Evolutionary conservation across 768 basidiomycete species (phyloP).

Genomic region (Podaxis sp.): DNA sequence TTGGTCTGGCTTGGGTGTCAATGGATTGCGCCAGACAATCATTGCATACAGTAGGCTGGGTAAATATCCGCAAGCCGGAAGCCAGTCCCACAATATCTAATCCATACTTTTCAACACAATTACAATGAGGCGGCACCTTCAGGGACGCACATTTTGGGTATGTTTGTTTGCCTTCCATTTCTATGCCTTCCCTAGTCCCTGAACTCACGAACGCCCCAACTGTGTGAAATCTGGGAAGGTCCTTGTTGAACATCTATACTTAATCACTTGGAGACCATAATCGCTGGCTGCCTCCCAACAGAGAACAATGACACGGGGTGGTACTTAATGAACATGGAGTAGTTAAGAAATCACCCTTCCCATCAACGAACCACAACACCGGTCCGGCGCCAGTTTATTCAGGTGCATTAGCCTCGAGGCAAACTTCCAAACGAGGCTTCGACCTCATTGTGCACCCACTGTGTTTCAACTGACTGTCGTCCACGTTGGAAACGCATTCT

Average conservation of each 20-base stretch:
- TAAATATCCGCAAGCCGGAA: too few relatives aligned
- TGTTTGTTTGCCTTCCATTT: constrained; percentile 5
- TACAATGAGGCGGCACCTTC: not conserved
- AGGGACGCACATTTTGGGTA: not conserved
- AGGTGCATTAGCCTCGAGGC: constrained; percentile 31
- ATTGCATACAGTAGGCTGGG: too few relatives aligned
- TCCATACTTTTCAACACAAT: not conserved
- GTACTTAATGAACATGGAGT: not conserved
- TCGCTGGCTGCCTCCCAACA: not conserved
- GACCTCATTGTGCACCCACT: constrained; percentile 15
- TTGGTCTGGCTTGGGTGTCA: too few relatives aligned
- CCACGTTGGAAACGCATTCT: constrained; percentile 16
- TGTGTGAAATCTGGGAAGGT: not conserved
- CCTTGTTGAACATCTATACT: not conserved
- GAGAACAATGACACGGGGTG: constrained; percentile 5
- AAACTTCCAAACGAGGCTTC: constrained; percentile 19
- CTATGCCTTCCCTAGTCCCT: not conserved
- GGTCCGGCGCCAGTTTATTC: constrained; percentile 13
- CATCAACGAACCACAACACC: constrained; percentile 13
- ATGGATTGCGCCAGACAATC: too few relatives aligned
- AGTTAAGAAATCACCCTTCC: not conserved
- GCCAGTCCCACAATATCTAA: too few relatives aligned
- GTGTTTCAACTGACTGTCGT: constrained; percentile 6
- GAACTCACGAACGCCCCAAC: not conserved
- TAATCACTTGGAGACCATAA: not conserved